phyloP scores from a whole-genome alignment of 805 yeast genomes.

The Barnettozyma sucrosica region DNA sequence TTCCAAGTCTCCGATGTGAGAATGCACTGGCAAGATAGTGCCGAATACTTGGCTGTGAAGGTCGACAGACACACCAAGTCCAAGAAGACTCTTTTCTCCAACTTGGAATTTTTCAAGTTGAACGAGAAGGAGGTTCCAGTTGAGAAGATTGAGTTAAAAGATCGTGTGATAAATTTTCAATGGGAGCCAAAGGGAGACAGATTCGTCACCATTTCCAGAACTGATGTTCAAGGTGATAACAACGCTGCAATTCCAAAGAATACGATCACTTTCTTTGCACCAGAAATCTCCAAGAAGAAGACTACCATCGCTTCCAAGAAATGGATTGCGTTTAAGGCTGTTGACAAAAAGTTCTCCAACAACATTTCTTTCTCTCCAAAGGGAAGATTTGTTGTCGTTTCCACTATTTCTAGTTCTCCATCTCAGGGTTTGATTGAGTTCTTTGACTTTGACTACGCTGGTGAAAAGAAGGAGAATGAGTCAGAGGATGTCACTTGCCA shows the following conservation, averaged over 20 bases:
- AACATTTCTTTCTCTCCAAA: constrained; percentile 84
- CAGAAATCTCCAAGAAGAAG: constrained; percentile 53
- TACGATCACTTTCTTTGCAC: constrained; percentile 72
- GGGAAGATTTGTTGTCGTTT: constrained; percentile 73
- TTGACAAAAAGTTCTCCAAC: constrained; percentile 62
- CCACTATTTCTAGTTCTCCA: constrained; percentile 40
- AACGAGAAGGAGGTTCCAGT: constrained; percentile 90
- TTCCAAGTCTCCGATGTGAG: constrained; percentile 91
- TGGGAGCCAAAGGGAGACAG: constrained; percentile 96
- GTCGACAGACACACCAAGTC: constrained; percentile 97
- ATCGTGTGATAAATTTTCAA: constrained; percentile 77
- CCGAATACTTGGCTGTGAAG: constrained; percentile 80
- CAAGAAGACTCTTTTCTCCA: constrained; percentile 84
- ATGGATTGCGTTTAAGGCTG: constrained; percentile 53
- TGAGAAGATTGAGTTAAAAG: constrained; percentile 89
- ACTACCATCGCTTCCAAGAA: constrained; percentile 37
- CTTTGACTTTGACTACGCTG: constrained; percentile 81
- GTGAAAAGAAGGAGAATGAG: constrained; percentile 45
- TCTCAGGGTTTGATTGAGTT: constrained; percentile 69
- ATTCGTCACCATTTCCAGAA: constrained; percentile 70
- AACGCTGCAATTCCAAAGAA: constrained; percentile 64
- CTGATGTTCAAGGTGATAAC: constrained; percentile 37
- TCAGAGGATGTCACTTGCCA: constrained; percentile 31
- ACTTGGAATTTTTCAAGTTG: constrained; percentile 84
- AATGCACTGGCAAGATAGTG: constrained; percentile 90